Conservation (phyloP, 176 grass and related monocot genomes). For the Juncus inflexus region DNA sequence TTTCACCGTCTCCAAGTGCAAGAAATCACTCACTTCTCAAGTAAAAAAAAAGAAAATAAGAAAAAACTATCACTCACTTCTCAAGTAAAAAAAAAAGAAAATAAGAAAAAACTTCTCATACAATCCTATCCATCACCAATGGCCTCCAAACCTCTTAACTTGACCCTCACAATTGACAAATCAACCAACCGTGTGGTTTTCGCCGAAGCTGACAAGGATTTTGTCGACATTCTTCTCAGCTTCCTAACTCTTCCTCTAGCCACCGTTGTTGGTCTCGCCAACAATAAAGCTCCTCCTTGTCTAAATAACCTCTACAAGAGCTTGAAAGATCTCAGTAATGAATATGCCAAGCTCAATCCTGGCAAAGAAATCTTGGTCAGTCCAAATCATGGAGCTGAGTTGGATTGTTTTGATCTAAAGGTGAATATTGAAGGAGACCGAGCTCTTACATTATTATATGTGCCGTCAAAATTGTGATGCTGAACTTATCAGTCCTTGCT, state of each 20-base stretch:
- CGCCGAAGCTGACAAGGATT: slow-evolving; percentile 43
- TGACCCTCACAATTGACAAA: slow-evolving; percentile 43
- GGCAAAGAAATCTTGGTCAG: slow-evolving; percentile 13
- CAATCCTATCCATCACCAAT: not conserved
- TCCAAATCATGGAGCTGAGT: slow-evolving; percentile 5
- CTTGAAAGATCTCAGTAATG: not conserved
- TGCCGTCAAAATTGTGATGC: not conserved
- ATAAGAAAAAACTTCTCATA: too few species aligned
- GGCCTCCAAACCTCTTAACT: not conserved
- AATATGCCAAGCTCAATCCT: not conserved
- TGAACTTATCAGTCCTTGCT: not conserved
- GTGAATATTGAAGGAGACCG: slow-evolving; percentile 8
- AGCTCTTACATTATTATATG: slow-evolving; percentile 2
- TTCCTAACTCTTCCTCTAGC: slow-evolving; percentile 53
- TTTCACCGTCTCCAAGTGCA: too few species aligned
- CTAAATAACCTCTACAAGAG: slow-evolving; percentile 26
- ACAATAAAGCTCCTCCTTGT: slow-evolving; percentile 23
- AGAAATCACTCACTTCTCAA: too few species aligned
- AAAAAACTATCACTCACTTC: too few species aligned
- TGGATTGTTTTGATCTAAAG: slow-evolving; percentile 5
- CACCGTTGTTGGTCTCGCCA: slow-evolving; percentile 28
- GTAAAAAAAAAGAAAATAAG: too few species aligned
- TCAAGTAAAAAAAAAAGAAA: too few species aligned
- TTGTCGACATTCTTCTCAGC: slow-evolving; percentile 49
- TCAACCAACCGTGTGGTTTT: slow-evolving; percentile 31